These are phyloP conservation scores for Priceomyces haplophilus DNA, from an alignment of 805 yeast species.

Conservation along the genomic window DNA sequence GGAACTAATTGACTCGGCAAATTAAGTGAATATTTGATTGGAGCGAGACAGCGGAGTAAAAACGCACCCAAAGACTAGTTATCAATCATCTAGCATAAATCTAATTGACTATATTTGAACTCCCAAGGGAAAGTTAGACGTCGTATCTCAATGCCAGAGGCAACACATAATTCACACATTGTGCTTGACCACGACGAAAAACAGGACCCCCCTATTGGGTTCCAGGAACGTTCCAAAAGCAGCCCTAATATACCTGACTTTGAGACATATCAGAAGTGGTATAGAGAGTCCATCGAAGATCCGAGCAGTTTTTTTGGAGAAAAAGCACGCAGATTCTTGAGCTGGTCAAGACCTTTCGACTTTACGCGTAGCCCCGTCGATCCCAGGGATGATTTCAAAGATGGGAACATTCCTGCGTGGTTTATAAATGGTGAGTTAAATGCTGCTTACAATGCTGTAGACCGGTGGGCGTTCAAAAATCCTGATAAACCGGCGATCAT, in stretches of 20 bases:
- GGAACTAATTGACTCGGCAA: no score
- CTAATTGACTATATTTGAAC: no score
- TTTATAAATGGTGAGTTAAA: slow-evolving; percentile 89
- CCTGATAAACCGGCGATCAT: slow-evolving; percentile 84
- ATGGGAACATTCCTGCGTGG: slow-evolving; percentile 84
- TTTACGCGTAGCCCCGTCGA: slow-evolving; percentile 44
- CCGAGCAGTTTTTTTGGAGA: slow-evolving; percentile 56
- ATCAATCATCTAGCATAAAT: no score
- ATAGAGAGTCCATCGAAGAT: slow-evolving; percentile 54
- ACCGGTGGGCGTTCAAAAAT: slow-evolving; percentile 84
- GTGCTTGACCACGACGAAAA: slow-evolving; percentile 33
- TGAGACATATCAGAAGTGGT: slow-evolving; percentile 48
- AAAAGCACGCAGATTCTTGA: slow-evolving; percentile 46
- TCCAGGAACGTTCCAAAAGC: slow-evolving; percentile 42
- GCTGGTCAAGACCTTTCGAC: slow-evolving; percentile 54
- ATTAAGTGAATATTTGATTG: no score
- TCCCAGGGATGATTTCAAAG: slow-evolving; percentile 46
- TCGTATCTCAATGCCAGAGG: slow-evolving; percentile 1
- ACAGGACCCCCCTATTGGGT: slow-evolving; percentile 36
- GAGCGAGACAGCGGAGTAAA: no score
- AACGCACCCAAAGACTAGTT: no score
- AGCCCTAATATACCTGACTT: slow-evolving; percentile 47
- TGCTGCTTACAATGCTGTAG: slow-evolving; percentile 92
- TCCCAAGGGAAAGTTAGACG: no score
- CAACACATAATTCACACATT: slow-evolving; percentile 15